phyloP scores from a whole-genome alignment of 805 yeast species.

The Starmera dryadoides region DNA sequence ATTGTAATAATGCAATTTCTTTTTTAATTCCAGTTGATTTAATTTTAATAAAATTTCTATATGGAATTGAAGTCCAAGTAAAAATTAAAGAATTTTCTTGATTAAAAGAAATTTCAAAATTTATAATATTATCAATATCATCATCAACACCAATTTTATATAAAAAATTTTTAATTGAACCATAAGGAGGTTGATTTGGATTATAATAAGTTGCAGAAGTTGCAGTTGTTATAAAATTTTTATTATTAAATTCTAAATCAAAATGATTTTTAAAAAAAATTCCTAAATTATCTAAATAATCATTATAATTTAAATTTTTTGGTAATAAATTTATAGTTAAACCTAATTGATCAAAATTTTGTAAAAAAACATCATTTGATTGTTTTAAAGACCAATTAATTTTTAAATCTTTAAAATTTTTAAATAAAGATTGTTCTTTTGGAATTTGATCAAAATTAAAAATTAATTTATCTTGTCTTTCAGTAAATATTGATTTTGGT shows the following conservation, averaged over 20 bases:
- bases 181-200: background rate
- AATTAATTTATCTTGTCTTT: background rate
- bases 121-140: no score
- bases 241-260: background rate
- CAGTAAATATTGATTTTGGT: background rate
- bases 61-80: no score
- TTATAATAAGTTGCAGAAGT: background rate
- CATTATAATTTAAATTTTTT: background rate
- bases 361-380: background rate
- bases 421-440: background rate
- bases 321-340: background rate
- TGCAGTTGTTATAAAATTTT: background rate
- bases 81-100: slow-evolving; percentile 1
- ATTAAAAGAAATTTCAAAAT: slow-evolving; percentile 1
- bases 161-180: slow-evolving; percentile 10
- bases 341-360: background rate
- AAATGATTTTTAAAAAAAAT: background rate
- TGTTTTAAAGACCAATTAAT: background rate
- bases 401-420: background rate
- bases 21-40: slow-evolving; percentile 6
- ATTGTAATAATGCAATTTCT: slow-evolving; percentile 18
- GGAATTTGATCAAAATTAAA: background rate
- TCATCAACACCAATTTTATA: background rate
- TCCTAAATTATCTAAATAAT: background rate
- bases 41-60: no score